Conservation (phyloP, 1,139 yeast species). For the Geotrichum candidum region DNA sequence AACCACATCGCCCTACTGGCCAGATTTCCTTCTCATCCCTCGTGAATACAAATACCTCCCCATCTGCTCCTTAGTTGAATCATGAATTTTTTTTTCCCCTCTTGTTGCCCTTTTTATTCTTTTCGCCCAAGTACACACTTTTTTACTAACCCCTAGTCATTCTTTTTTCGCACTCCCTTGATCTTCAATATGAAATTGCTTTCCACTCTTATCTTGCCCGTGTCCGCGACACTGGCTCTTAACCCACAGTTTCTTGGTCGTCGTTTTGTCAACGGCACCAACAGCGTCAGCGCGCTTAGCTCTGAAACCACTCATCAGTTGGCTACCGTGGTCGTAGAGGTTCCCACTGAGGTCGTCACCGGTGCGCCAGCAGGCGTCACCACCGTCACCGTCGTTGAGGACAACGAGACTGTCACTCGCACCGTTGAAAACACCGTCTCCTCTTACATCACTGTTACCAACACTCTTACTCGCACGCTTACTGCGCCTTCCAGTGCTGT, state of each 20-base stretch:
- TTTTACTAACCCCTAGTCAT: not conserved
- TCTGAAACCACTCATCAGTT: not conserved
- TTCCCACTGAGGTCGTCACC: constrained; percentile 2
- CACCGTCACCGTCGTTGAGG: not conserved
- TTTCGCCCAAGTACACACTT: not conserved
- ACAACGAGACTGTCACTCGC: not conserved
- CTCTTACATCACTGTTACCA: constrained; percentile 6
- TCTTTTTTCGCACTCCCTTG: not conserved
- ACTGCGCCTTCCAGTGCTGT: not conserved
- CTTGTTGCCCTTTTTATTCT: not conserved
- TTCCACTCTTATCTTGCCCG: constrained; percentile 1
- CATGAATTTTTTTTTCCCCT: not conserved
- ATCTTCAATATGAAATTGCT: constrained; percentile 2
- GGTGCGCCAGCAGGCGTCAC: not conserved
- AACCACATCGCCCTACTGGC: not conserved
- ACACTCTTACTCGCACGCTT: constrained; percentile 1
- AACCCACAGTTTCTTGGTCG: constrained; percentile 1
- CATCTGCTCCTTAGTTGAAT: not conserved
- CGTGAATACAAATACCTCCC: not conserved
- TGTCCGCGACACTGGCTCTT: not conserved
- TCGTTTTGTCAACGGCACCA: constrained; percentile 9
- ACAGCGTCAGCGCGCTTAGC: not conserved
- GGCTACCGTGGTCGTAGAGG: not conserved
- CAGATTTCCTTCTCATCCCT: not conserved
- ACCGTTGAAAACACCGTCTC: constrained; percentile 3